Conservation (phyloP, 352 stramenopile genomes). For the Phytophthora cryptogea region DNA sequence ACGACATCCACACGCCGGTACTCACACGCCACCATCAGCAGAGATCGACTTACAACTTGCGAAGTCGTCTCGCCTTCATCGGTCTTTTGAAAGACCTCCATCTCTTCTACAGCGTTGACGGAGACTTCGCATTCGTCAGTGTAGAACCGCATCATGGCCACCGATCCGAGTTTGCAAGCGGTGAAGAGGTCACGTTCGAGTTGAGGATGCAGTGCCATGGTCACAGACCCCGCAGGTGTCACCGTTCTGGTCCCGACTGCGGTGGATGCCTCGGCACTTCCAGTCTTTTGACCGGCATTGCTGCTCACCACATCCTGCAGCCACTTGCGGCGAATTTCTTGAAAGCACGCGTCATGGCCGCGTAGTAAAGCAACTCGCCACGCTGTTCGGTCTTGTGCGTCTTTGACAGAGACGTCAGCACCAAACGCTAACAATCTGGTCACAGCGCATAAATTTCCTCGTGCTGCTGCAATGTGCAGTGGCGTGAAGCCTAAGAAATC, state of each 20-base stretch:
- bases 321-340: constrained; percentile 73
- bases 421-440: constrained; percentile 48
- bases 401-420: constrained; percentile 49
- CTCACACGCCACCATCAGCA: constrained; percentile 42
- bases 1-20: constrained; percentile 15
- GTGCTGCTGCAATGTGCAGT: constrained; percentile 54
- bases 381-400: constrained; percentile 50
- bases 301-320: constrained; percentile 39
- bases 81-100: background rate
- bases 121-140: constrained; percentile 47
- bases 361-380: constrained; percentile 63
- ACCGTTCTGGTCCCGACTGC: constrained; percentile 3
- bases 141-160: constrained; percentile 36
- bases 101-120: constrained; percentile 34
- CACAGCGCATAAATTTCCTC: constrained; percentile 48
- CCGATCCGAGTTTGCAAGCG: constrained; percentile 27
- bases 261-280: constrained; percentile 6
- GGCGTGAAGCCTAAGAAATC: constrained; percentile 65
- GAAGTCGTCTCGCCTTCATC: background rate
- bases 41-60: constrained; percentile 8
- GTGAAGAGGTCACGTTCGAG: constrained; percentile 35
- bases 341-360: constrained; percentile 59
- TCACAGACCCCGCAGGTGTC: constrained; percentile 1
- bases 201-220: constrained; percentile 41
- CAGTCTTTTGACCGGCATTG: constrained; percentile 8